phyloP scores from a whole-genome alignment of 129 eudicot genomes.

The Rutidosis leptorrhynchoides region DNA sequence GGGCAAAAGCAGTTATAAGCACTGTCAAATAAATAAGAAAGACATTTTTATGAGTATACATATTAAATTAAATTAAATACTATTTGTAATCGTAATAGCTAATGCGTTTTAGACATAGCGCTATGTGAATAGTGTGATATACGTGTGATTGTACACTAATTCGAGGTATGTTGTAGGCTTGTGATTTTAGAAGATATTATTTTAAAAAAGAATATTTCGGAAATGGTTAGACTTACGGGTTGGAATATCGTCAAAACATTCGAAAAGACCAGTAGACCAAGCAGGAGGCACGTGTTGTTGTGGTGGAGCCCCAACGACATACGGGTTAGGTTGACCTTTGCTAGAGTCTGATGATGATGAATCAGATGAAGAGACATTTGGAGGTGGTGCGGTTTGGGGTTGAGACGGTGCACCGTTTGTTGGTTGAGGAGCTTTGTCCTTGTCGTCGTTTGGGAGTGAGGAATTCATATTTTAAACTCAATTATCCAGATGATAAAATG shows the following conservation, averaged over 20 bases:
- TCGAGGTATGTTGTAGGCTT: too few relatives aligned
- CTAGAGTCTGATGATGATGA: slow-evolving; percentile 4
- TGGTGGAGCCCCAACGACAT: slow-evolving; percentile 35
- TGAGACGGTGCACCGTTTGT: slow-evolving; percentile 11
- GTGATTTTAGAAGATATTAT: too few relatives aligned
- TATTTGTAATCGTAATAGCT: too few relatives aligned
- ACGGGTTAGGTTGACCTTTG: slow-evolving; percentile 19
- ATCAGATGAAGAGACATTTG: slow-evolving; percentile 17
- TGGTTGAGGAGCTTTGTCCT: slow-evolving; percentile 29
- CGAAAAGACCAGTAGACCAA: slow-evolving; percentile 43
- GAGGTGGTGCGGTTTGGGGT: neutral
- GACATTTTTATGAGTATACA: too few relatives aligned
- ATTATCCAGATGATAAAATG: slow-evolving; percentile 34
- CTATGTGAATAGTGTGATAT: too few relatives aligned
- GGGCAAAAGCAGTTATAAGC: slow-evolving; percentile 34
- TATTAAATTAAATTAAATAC: too few relatives aligned
- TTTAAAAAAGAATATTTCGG: too few relatives aligned
- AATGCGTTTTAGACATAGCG: too few relatives aligned
- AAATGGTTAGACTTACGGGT: slow-evolving; percentile 25
- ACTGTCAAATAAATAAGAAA: slow-evolving; percentile 19
- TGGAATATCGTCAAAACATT: slow-evolving; percentile 34
- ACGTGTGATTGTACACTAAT: too few relatives aligned
- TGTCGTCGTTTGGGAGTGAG: slow-evolving; percentile 38
- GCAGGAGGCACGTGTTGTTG: slow-evolving; percentile 26
- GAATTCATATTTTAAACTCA: slow-evolving; percentile 34